Percentiles rank a stretch among this genome's conserved stretches.
Conservation (phyloP, 2,329 filamentous ascomycete genomes). For the Fusarium neocosmosporiellum region DNA sequence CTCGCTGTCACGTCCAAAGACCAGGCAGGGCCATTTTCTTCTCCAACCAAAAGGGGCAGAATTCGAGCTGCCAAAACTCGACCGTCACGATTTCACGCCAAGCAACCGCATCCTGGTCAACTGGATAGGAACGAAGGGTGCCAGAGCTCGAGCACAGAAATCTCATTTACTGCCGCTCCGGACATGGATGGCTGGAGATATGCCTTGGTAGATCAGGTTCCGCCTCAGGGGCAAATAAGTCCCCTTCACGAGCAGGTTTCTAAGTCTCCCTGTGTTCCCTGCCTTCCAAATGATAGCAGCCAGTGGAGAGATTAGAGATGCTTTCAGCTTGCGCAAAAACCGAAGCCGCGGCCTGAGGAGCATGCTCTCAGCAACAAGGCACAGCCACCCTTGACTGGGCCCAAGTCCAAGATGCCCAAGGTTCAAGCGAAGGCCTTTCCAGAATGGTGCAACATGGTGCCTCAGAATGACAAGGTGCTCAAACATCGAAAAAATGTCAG, state of each 20-base stretch:
- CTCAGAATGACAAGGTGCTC: conserved; percentile 3
- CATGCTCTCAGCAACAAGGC: neutral
- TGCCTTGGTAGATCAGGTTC: conserved; percentile 48
- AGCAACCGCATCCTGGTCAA: conserved; percentile 34
- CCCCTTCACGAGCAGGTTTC: conserved; percentile 10
- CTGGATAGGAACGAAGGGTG: conserved; percentile 45
- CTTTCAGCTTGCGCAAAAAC: conserved; percentile 31
- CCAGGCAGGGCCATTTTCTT: conserved; percentile 50
- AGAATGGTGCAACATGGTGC: conserved; percentile 17
- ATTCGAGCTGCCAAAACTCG: conserved; percentile 13
- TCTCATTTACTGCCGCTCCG: conserved; percentile 46
- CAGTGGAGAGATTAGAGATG: conserved; percentile 36
- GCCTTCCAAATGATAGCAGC: conserved; percentile 40
- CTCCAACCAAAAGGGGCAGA: conserved; percentile 15
- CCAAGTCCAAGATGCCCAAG: conserved; percentile 23
- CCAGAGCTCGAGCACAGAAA: conserved; percentile 45
- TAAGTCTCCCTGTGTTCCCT: conserved; percentile 43
- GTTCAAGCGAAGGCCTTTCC: conserved; percentile 19
- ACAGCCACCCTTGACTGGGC: conserved; percentile 5
- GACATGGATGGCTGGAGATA: conserved; percentile 49
- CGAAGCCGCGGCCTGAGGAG: conserved; percentile 7
- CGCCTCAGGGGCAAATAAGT: conserved; percentile 35
- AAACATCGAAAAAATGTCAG: neutral
- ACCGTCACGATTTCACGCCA: neutral
- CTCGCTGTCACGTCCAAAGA: conserved; percentile 65